phyloP scores from a whole-genome alignment of 371 early-diverging fungal species.

The Syncephalastrum monosporum region DNA sequence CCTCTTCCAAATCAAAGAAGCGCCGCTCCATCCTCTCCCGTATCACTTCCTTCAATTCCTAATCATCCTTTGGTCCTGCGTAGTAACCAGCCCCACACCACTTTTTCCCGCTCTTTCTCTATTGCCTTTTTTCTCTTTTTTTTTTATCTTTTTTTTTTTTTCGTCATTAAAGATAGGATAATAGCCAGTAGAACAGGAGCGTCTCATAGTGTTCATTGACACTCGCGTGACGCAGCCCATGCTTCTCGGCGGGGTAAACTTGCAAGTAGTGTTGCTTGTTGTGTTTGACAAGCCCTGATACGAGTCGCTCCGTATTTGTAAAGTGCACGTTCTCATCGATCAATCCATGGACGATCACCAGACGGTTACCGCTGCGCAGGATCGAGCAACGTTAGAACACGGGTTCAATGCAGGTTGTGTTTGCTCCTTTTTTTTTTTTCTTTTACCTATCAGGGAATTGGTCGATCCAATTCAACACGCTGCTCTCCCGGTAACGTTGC shows the following conservation, averaged over 20 bases:
- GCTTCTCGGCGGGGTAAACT: conserved; percentile 74
- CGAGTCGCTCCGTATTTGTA: conserved; percentile 61
- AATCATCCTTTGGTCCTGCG: too few relatives aligned
- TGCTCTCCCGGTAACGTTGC: conserved; percentile 52
- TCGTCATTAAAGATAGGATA: conserved; percentile 50
- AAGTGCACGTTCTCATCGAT: conserved; percentile 87
- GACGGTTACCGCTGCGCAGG: conserved; percentile 52
- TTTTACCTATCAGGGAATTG: conserved; percentile 64
- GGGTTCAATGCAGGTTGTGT: not conserved
- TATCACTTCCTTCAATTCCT: too few relatives aligned
- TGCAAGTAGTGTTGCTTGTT: conserved; percentile 67
- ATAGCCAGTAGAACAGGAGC: conserved; percentile 69
- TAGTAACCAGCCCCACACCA: too few relatives aligned
- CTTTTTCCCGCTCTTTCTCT: too few relatives aligned
- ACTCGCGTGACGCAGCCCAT: conserved; percentile 69
- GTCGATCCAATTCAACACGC: conserved; percentile 52
- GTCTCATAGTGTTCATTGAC: conserved; percentile 84
- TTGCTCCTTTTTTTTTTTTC: conserved; percentile 1
- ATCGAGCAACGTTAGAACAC: not conserved
- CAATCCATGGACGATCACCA: conserved; percentile 75
- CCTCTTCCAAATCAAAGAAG: too few relatives aligned
- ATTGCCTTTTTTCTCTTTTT: too few relatives aligned
- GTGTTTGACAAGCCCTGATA: conserved; percentile 53
- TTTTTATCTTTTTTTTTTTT: too few relatives aligned
- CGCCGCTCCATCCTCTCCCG: too few relatives aligned